Percentiles rank a stretch among this genome's conserved stretches.
phyloP scores from a whole-genome alignment of 257 asterid species.

The Solanum dulcamara region DNA sequence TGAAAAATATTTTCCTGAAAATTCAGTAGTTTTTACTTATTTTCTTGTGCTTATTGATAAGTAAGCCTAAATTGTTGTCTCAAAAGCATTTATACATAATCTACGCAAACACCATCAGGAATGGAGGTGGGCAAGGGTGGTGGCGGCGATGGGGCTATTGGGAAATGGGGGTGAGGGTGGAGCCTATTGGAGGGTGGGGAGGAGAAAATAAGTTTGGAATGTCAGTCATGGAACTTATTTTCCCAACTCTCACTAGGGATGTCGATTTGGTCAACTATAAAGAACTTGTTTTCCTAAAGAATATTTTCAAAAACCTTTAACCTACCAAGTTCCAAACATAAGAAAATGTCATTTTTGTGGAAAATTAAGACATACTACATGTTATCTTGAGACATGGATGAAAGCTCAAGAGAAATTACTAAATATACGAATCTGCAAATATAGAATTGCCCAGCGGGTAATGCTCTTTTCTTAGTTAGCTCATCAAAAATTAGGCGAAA shows the following conservation, averaged over 20 bases:
- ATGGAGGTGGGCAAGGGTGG: not conserved
- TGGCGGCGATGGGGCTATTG: not conserved
- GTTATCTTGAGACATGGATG: not conserved
- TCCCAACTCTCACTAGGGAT: not conserved
- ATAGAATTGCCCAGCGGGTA: not conserved
- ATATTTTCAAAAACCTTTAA: not conserved
- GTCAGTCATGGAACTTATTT: not conserved
- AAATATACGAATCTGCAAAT: not conserved
- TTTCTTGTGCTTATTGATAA: not conserved
- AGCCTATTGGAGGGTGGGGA: not conserved
- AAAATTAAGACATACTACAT: not conserved
- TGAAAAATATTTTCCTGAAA: not conserved
- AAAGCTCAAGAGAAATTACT: not conserved
- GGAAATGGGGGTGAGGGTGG: not conserved
- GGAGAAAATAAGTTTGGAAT: not conserved
- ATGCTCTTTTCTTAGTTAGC: not conserved
- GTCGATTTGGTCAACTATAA: not conserved
- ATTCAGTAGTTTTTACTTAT: not conserved
- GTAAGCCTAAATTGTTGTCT: not conserved
- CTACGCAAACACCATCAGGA: not conserved
- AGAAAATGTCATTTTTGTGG: not conserved
- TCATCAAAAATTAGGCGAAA: not conserved
- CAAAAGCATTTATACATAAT: not conserved
- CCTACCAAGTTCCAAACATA: not conserved
- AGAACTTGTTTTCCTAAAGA: not conserved